Evolutionary conservation across 1,284 basidiomycete species (phyloP).

Genomic region (Leccinum variabile): DNA sequence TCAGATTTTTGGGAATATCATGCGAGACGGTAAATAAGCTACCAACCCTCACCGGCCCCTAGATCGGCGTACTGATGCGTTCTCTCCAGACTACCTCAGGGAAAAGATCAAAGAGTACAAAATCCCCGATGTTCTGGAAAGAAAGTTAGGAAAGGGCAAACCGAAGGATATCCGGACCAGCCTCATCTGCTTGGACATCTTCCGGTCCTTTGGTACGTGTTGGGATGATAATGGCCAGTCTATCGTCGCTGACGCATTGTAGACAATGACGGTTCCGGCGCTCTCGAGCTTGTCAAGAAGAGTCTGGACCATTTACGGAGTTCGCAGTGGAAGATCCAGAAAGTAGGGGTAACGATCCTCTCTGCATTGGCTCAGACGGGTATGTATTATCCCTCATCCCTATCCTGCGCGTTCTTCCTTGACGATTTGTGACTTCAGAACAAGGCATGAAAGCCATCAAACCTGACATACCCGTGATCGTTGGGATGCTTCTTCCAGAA

Average conservation of each 20-base stretch:
- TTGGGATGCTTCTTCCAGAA: slow-evolving; percentile 23
- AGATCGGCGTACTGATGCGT: neutral
- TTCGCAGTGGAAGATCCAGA: slow-evolving; percentile 11
- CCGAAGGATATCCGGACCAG: slow-evolving; percentile 13
- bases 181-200: slow-evolving; percentile 14
- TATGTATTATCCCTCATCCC: neutral
- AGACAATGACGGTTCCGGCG: slow-evolving; percentile 15
- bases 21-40: slow-evolving; percentile 12
- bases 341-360: slow-evolving; percentile 11
- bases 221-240: neutral
- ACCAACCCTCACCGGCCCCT: neutral
- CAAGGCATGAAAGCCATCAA: slow-evolving; percentile 17
- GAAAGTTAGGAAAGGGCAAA: slow-evolving; percentile 5
- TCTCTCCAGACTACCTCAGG: slow-evolving; percentile 5
- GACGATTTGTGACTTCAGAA: slow-evolving; percentile 12
- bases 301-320: slow-evolving; percentile 13
- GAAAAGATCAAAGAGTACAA: slow-evolving; percentile 3
- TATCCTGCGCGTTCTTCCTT: neutral
- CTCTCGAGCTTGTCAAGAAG: slow-evolving; percentile 14
- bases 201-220: slow-evolving; percentile 6
- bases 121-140: slow-evolving; percentile 5
- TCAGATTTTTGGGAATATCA: slow-evolving; percentile 15
- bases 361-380: slow-evolving; percentile 16
- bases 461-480: slow-evolving; percentile 10
- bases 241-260: neutral